Base-by-base conservation (phyloP, 208 protist species). In the Trichomonas tenax region DNA sequence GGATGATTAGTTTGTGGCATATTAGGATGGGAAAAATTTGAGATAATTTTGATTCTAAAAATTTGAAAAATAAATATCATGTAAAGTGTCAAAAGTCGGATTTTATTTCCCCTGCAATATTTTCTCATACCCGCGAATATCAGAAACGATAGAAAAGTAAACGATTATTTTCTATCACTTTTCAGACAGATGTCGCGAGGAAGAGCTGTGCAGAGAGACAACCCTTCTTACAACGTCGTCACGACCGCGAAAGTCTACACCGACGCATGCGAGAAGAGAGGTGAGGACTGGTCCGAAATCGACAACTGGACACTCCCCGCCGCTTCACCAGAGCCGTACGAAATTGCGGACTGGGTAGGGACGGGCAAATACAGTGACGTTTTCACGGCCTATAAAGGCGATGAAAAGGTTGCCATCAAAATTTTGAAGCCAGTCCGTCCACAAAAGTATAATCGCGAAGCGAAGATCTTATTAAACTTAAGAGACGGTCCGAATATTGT, bases 281-380 rank as follows among this genome's bases (percentile, higher is more conserved):
- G 86, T 6, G 8, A 6, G 8, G 44, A 51, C 31, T 93, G 86
- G 86, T 93, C 41, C 26, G 86, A 93, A 34, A 48, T 17, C 8
- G 86, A 93, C 6, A 48, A 93, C n/a, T 93, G 86, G 86, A 44
- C 14, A 31, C 44, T 93, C 10, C 86, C 86, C 34, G 21, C 45
- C 10, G 26, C 15, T 34, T 36, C 46, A 41, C 93, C 93, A 11
- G 46, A 82, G 4, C 31, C 11, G 17, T 46, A 51, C 72, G 93
- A 96, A 63, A 81, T 96, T 34, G 34, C 38, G 9, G 51, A 81
- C 9, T 82, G 51, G 51, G 63, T 96, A 46, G 93, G 49, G 0
- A 63, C 49, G 17, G 93, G 93, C 1, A 96, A 96, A 81, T 96
- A 96, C 23, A 96, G 93, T 82, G 93, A 96, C 21, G 93, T 96